Conservation (phyloP, 2,329 filamentous ascomycete species). For the Mycosphaerella arachidis region DNA sequence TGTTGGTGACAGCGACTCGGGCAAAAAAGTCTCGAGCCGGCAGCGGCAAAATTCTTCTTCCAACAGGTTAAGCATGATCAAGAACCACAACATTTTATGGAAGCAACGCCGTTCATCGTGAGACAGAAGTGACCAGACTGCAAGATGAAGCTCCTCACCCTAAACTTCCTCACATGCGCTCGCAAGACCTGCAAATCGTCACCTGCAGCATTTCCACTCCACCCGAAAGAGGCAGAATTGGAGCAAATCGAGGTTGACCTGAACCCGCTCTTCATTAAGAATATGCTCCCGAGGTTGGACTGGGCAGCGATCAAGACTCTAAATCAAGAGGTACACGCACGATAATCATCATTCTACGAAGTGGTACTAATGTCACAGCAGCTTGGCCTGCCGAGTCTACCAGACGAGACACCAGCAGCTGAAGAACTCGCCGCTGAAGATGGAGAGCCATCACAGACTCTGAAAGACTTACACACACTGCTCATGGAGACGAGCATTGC, state of each 20-base stretch:
- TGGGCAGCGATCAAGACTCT: constrained; percentile 77
- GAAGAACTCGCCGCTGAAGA: constrained; percentile 49
- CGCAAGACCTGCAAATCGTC: constrained; percentile 89
- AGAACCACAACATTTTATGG: neutral
- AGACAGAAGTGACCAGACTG: neutral
- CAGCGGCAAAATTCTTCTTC: neutral
- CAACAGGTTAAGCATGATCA: neutral
- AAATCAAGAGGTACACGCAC: constrained; percentile 62
- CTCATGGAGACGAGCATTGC: constrained; percentile 85
- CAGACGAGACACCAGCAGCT: constrained; percentile 37
- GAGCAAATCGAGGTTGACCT: constrained; percentile 77
- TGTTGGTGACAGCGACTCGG: neutral
- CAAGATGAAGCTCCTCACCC: constrained; percentile 88
- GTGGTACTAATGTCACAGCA: constrained; percentile 34
- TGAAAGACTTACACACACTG: constrained; percentile 74
- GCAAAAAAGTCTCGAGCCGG: neutral
- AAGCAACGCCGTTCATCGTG: neutral
- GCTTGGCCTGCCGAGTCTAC: constrained; percentile 75
- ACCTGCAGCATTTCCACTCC: constrained; percentile 76
- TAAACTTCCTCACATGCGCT: constrained; percentile 95
- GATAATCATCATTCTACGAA: neutral
- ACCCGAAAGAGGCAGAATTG: constrained; percentile 87
- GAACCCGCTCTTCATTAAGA: constrained; percentile 74
- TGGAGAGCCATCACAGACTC: constrained; percentile 60
- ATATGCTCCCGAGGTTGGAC: constrained; percentile 81